These are phyloP conservation scores for Sclerotinia subarctica DNA, from an alignment of 2,329 filamentous ascomycete genomes.

Conservation along the genomic window DNA sequence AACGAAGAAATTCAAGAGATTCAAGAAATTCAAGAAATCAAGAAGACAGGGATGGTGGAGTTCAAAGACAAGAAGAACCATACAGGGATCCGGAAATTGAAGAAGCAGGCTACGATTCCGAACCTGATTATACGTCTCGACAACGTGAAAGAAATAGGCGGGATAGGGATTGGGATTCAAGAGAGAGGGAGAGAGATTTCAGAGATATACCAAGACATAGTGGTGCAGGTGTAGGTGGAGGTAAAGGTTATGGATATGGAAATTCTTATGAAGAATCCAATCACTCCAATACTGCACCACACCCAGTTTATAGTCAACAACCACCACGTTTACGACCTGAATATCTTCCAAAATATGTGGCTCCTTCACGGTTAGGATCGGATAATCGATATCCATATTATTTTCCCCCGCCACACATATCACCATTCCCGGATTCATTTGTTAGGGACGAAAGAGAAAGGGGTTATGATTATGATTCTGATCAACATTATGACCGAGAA, in stretches of 20 bases:
- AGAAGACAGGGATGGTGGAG: neutral
- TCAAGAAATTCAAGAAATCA: neutral
- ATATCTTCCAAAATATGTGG: slow-evolving; percentile 11
- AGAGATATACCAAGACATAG: slow-evolving; percentile 17
- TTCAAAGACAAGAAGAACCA: slow-evolving; percentile 9
- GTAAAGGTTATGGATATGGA: neutral
- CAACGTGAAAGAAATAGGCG: slow-evolving; percentile 5
- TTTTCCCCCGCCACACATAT: slow-evolving; percentile 1
- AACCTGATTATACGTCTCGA: slow-evolving; percentile 9
- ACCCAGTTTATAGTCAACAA: slow-evolving; percentile 15
- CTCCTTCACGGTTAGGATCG: neutral
- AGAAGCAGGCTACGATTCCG: slow-evolving; percentile 15
- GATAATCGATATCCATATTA: neutral
- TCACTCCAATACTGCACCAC: neutral
- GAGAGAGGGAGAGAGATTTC: neutral
- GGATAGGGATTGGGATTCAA: slow-evolving; percentile 3
- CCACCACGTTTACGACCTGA: slow-evolving; percentile 15
- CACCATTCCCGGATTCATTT: neutral
- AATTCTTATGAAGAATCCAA: slow-evolving; percentile 4
- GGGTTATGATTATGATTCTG: neutral
- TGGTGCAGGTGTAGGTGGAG: neutral
- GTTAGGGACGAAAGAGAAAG: neutral
- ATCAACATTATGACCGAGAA: neutral
- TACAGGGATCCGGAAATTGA: slow-evolving; percentile 16
- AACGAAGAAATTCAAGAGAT: neutral